Evolutionary conservation across 2,329 filamentous ascomycete genomes (phyloP).

Genomic region (Pestalotiopsis sp.): DNA sequence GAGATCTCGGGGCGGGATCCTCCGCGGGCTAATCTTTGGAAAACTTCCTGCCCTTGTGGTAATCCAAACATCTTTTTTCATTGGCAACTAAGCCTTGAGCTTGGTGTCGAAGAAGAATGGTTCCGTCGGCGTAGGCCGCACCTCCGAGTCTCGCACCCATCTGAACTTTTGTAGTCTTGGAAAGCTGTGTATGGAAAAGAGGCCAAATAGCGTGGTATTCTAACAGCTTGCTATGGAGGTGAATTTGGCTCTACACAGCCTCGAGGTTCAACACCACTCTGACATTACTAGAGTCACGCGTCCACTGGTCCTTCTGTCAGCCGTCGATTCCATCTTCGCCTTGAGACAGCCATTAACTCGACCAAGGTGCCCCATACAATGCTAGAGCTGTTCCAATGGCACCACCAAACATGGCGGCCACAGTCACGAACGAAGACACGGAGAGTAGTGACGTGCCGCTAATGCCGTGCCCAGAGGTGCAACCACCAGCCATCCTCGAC

Average conservation of each 20-base stretch:
- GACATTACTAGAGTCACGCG: background rate
- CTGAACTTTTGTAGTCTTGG: background rate
- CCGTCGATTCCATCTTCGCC: background rate
- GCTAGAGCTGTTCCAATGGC: constrained; percentile 37
- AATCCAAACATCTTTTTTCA: background rate
- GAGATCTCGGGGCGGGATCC: background rate
- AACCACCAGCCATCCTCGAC: constrained; percentile 64
- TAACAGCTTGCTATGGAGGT: too few species aligned
- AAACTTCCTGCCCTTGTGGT: background rate
- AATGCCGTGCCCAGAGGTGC: constrained; percentile 70
- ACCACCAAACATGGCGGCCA: constrained; percentile 57
- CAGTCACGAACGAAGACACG: constrained; percentile 62
- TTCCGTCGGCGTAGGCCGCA: background rate
- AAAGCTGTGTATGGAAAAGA: too few species aligned
- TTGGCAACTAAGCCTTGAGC: background rate
- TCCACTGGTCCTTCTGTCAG: background rate
- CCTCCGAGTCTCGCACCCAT: background rate
- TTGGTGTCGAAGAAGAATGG: background rate
- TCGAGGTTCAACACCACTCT: background rate
- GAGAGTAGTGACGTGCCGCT: constrained; percentile 66
- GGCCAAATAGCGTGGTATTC: too few species aligned
- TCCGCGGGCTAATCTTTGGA: background rate
- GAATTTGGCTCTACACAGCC: background rate
- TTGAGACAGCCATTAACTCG: background rate
- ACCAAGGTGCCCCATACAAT: background rate